These are phyloP conservation scores for Harringtonia lauricola DNA, from an alignment of 2,329 filamentous ascomycete genomes.

Conservation along the genomic window DNA sequence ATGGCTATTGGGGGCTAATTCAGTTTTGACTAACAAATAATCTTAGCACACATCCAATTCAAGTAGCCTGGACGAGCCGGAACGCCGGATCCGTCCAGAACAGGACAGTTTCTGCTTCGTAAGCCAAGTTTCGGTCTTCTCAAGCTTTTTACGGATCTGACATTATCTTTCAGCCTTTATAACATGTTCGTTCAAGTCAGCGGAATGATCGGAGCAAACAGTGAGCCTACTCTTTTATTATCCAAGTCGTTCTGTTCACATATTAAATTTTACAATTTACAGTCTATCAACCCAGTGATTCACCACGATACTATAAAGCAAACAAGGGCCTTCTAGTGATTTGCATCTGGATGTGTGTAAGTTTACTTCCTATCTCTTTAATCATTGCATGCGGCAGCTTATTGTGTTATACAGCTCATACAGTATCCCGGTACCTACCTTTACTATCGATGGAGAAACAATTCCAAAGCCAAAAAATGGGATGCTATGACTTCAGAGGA, in stretches of 20 bases:
- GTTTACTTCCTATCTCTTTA: not conserved
- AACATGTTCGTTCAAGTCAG: constrained; percentile 34
- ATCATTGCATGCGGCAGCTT: constrained; percentile 12
- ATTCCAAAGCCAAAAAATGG: constrained; percentile 24
- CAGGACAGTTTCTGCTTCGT: constrained; percentile 36
- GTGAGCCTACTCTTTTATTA: not conserved
- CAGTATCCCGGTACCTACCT: constrained; percentile 26
- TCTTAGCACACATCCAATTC: constrained; percentile 33
- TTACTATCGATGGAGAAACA: constrained; percentile 27
- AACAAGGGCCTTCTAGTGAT: constrained; percentile 25
- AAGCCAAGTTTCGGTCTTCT: constrained; percentile 5
- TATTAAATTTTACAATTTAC: not conserved
- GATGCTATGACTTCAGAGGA: constrained; percentile 26
- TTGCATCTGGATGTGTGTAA: constrained; percentile 17
- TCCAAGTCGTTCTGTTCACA: not conserved
- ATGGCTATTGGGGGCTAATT: no score
- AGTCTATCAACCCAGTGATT: constrained; percentile 20
- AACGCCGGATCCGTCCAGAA: constrained; percentile 48
- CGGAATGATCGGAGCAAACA: constrained; percentile 25
- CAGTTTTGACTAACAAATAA: not conserved
- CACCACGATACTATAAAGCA: constrained; percentile 25
- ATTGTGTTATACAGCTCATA: constrained; percentile 15
- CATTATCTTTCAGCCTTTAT: constrained; percentile 30
- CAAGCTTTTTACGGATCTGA: not conserved
- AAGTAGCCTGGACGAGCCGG: constrained; percentile 45